Evolutionary conservation across 352 stramenopile species (phyloP).

Genomic region (Phytophthora kernoviae): DNA sequence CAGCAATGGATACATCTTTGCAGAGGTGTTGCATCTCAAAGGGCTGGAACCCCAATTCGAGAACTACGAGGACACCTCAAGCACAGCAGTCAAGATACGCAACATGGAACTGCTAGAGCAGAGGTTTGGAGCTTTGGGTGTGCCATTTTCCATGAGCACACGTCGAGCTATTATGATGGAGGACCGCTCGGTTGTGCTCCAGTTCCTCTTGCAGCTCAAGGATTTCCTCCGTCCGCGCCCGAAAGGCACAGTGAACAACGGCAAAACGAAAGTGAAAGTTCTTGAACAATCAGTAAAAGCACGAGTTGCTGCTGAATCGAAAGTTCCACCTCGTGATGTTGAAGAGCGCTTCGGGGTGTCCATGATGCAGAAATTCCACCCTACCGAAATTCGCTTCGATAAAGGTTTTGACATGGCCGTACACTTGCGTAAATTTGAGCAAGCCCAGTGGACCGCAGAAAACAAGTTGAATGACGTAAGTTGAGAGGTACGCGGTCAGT

Average conservation of each 20-base stretch:
- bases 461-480: constrained; percentile 51
- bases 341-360: constrained; percentile 62
- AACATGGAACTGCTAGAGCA: constrained; percentile 66
- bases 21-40: constrained; percentile 57
- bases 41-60: constrained; percentile 55
- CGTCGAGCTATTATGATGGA: constrained; percentile 73
- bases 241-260: constrained; percentile 17
- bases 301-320: constrained; percentile 5
- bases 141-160: constrained; percentile 49
- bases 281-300: constrained; percentile 7
- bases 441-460: constrained; percentile 60
- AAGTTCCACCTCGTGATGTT: constrained; percentile 36
- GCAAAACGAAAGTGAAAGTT: constrained; percentile 12
- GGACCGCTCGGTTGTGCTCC: constrained; percentile 50
- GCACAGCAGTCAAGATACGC: constrained; percentile 45
- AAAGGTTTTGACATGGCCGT: constrained; percentile 78
- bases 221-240: constrained; percentile 41
- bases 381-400: constrained; percentile 51
- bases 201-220: constrained; percentile 71
- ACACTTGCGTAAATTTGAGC: constrained; percentile 63
- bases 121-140: constrained; percentile 39
- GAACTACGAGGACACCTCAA: constrained; percentile 43
- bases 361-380: constrained; percentile 45
- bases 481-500: too few relatives aligned
- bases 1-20: constrained; percentile 73